Evolutionary conservation across 176 grass and related monocot genomes (phyloP), one percentile per base, ranked within the genome.

Genomic region (Areca catechu): DNA sequence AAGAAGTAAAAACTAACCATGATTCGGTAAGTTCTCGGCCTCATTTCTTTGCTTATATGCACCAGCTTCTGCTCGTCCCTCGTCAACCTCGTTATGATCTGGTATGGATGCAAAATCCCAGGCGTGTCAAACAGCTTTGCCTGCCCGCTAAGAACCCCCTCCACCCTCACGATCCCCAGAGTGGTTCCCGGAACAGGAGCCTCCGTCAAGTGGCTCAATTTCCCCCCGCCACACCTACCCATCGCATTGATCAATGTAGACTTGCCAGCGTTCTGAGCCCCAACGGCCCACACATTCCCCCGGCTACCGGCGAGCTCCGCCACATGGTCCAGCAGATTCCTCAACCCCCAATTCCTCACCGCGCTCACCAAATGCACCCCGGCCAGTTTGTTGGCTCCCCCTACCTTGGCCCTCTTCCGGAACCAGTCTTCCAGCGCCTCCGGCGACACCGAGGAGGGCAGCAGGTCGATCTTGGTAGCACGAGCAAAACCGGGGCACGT

Each of bases 251-350:
- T 80, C 65, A 91, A 66, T 0, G 87, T 97, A 1, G 93, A 97
- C 58, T 91, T 97, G 19, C 87, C 81, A 1, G 85, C 93, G 3
- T 97, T 97, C 61, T 83, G 75, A 4, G 93, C 78, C 1, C 87
- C 93, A 1, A 97, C 83, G 3, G 87, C 87, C 93, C 93, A 97
- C 50, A 97, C 93, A 21, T 88, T 97, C 19, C 93, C 93, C 0
- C 86, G 79, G 20, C 57, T 6, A 4, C 93, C 87, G 0, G 86
- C 63, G 12, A 97, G 87, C 48, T 82, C 69, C 12, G 82, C 71
- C 57, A 88, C 83, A 25, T 76, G 77, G 47, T 88, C 69, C 25
- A 97, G 77, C 66, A 91, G 78, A 25, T 80, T 78, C 24, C 75
- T 73, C 29, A 97, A 71, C 4, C 92, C 87, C 86, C 92, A 91